These are phyloP conservation scores for Aspergillus quadricinctus DNA, from an alignment of 2,329 filamentous ascomycete genomes.

Conservation along the genomic window DNA sequence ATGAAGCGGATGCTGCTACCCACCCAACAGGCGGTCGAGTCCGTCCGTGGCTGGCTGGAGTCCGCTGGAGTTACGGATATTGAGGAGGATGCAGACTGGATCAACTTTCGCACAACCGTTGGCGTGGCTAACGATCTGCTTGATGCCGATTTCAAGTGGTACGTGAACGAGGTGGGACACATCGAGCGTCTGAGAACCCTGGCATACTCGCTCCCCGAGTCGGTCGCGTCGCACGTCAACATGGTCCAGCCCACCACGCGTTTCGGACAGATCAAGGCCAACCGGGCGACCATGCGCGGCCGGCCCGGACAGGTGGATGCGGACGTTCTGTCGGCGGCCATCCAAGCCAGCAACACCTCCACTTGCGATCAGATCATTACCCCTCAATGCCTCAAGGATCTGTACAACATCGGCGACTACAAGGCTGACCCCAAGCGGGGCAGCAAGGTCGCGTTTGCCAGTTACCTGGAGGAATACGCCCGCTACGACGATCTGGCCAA, in stretches of 20 bases:
- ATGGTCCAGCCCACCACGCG: slow-evolving; percentile 41
- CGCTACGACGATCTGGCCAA: slow-evolving; percentile 43
- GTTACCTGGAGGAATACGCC: slow-evolving; percentile 48
- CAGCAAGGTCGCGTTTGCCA: slow-evolving; percentile 43
- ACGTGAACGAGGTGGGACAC: slow-evolving; percentile 23
- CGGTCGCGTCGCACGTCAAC: slow-evolving; percentile 34
- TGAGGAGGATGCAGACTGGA: slow-evolving; percentile 35
- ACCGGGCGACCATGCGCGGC: slow-evolving; percentile 22
- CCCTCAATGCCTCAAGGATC: slow-evolving; percentile 43
- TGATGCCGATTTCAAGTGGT: slow-evolving; percentile 39
- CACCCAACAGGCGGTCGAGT: slow-evolving; percentile 32
- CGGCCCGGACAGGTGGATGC: slow-evolving; percentile 18
- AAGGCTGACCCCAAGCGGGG: slow-evolving; percentile 32
- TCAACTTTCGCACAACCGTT: slow-evolving; percentile 35
- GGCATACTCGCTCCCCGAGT: slow-evolving; percentile 36
- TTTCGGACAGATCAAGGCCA: slow-evolving; percentile 34
- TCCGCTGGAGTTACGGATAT: slow-evolving; percentile 35
- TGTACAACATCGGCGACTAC: slow-evolving; percentile 45
- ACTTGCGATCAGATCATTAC: slow-evolving; percentile 44
- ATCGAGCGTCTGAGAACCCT: slow-evolving; percentile 36
- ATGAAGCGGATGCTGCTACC: slow-evolving; percentile 49
- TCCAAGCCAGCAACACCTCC: slow-evolving; percentile 18
- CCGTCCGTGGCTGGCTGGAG: slow-evolving; percentile 46
- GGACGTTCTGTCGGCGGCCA: slow-evolving; percentile 14
- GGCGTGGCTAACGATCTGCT: slow-evolving; percentile 35